Evolutionary conservation across 2,329 filamentous ascomycete genomes (phyloP).

Genomic region (Lecanicillium sp.): DNA sequence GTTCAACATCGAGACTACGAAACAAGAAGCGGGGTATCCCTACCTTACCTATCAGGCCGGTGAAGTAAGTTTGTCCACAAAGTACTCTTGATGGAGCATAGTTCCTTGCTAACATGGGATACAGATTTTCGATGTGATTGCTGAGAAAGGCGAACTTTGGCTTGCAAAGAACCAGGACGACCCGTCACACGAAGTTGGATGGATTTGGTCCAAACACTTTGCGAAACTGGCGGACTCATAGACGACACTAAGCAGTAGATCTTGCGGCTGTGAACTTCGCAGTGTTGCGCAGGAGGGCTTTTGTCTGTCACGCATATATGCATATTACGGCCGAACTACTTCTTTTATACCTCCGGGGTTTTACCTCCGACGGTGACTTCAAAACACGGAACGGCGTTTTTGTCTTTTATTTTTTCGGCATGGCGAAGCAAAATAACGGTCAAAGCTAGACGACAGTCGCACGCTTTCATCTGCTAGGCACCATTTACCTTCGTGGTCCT

Average conservation of each 20-base stretch:
- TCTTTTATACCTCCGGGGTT: background rate
- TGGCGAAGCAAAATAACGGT: slow-evolving; percentile 6
- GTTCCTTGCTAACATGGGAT: no score
- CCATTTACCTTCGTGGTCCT: no score
- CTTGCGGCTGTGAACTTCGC: background rate
- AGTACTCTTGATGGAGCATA: no score
- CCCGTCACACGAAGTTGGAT: slow-evolving; percentile 67
- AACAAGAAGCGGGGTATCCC: slow-evolving; percentile 88
- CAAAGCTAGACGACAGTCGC: no score
- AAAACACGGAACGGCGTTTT: slow-evolving; percentile 6
- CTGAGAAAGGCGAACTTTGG: slow-evolving; percentile 95
- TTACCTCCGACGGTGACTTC: no score
- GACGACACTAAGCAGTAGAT: background rate
- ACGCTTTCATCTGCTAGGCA: no score
- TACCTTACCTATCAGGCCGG: slow-evolving; percentile 94
- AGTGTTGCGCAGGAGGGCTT: no score
- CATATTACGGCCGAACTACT: background rate
- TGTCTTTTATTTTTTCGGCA: slow-evolving; percentile 7
- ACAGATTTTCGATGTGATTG: slow-evolving; percentile 83
- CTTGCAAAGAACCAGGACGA: slow-evolving; percentile 97
- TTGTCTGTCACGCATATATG: no score
- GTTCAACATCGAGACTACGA: slow-evolving; percentile 90
- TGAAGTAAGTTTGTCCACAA: slow-evolving; percentile 49
- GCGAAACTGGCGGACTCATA: slow-evolving; percentile 53
- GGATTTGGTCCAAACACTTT: slow-evolving; percentile 99